Conservation (phyloP, 2,329 filamentous ascomycete species). For the Colletotrichum viniferum region DNA sequence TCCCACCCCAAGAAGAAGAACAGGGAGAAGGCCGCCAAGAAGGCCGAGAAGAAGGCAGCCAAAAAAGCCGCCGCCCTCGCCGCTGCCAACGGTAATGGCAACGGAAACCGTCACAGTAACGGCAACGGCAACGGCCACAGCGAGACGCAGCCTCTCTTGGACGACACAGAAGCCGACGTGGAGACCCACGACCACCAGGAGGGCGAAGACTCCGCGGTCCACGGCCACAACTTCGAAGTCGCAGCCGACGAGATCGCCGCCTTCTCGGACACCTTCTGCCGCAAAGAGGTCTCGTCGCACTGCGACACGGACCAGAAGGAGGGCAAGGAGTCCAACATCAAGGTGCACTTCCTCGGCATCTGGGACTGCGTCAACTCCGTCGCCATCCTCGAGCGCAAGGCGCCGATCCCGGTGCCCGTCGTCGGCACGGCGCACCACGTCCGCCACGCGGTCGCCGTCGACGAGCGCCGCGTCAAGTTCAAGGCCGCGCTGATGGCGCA, state of each 20-base stretch:
- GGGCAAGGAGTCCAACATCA: constrained; percentile 39
- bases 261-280: neutral
- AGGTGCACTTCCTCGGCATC: constrained; percentile 59
- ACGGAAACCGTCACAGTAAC: neutral
- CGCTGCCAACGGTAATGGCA: neutral
- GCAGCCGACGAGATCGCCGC: constrained; percentile 39
- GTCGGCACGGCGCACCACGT: constrained; percentile 48
- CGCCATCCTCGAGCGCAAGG: constrained; percentile 41
- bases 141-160: constrained; percentile 10
- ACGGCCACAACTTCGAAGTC: constrained; percentile 26
- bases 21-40: constrained; percentile 19
- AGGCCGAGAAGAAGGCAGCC: constrained; percentile 12
- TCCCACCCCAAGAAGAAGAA: constrained; percentile 21
- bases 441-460: constrained; percentile 57
- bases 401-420: constrained; percentile 40
- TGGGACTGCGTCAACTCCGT: constrained; percentile 61
- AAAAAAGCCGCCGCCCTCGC: neutral
- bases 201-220: constrained; percentile 22
- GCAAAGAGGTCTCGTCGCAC: neutral
- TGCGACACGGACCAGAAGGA: neutral
- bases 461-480: constrained; percentile 61
- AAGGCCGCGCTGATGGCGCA: constrained; percentile 52
- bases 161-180: constrained; percentile 22
- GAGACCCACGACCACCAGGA: constrained; percentile 26
- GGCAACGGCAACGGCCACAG: neutral